Conservation (phyloP, 139 green algal species). For the Tetradesmus obliquus region DNA sequence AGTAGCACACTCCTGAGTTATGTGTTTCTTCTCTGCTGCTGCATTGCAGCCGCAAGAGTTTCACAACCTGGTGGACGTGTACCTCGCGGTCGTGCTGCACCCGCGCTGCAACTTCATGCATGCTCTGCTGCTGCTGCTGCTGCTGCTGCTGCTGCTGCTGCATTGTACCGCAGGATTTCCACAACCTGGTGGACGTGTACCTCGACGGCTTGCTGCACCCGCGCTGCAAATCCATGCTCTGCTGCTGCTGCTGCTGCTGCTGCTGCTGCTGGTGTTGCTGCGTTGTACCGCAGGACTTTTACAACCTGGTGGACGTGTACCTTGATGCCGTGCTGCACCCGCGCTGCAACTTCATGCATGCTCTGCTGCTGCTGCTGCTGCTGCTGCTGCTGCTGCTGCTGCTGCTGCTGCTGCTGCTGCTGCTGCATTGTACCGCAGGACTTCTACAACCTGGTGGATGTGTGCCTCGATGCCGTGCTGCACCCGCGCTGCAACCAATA, state of each 20-base stretch:
- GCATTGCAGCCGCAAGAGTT: constrained; percentile 88
- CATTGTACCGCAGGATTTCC: constrained; percentile 91
- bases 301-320: constrained; percentile 99
- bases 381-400: not conserved
- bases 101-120: constrained; percentile 73
- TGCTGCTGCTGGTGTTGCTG: not conserved
- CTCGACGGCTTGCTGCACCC: constrained; percentile 97
- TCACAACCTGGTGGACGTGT: constrained; percentile 99
- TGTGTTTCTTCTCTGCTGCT: too few relatives aligned
- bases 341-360: constrained; percentile 60
- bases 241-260: not conserved
- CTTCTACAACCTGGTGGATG: constrained; percentile 88
- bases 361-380: not conserved
- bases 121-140: not conserved
- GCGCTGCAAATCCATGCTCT: not conserved
- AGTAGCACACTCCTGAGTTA: not conserved
- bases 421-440: constrained; percentile 78
- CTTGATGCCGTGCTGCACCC: constrained; percentile 98
- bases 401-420: too few relatives aligned
- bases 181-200: constrained; percentile 98
- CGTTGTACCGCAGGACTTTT: constrained; percentile 91
- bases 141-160: too few relatives aligned
- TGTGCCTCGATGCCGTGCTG: constrained; percentile 97
- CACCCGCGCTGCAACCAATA: constrained; percentile 12
- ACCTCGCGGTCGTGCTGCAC: constrained; percentile 98